Base-by-base conservation (phyloP, 352 stramenopile species). In the Phytophthora hybrid region DNA sequence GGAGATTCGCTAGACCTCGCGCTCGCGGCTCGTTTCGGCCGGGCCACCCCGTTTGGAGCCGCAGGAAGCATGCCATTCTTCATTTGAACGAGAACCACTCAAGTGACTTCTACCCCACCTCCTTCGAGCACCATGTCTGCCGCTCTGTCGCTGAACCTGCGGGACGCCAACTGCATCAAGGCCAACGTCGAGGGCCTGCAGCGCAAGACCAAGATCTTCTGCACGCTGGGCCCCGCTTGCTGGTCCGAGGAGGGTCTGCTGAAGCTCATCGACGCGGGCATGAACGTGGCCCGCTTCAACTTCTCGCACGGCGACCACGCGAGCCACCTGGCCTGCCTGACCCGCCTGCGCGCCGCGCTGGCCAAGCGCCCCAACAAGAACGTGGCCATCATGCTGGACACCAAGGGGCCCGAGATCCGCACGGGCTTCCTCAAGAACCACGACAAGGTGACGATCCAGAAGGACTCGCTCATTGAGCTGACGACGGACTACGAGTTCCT, bases 251-350 rank as follows among this genome's bases (percentile, higher is more conserved):
- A 97, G 56, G 95, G 77, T 57, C 85, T 99, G 39, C 94, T 95
- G 26, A 64, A 93, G 52, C 76, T 92, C 51, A 89, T 92, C 59
- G 84, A 92, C 67, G 81, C 79, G 52, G 97, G 97, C 72, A 98
- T 99, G 93, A 97, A 95, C 69, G 88, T 99, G 16, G 98, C 98
- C 81, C 89, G 98, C 49, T 87, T 99, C 65, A 99, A 99, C 84
- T 99, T 99, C 23, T 26, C 23, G 23, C 23, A 26, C 23, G 23
- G 23, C 23, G 23, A 26, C 23, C 23, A 26, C 23, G 23, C 23
- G 23, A 26, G 23, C 23, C 23, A 26, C 23, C 23, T 26, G 23
- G 23, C 23, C 23, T 26, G 23, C 23, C 23, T 26, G 23, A 26
- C 23, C 23, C 23, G 23, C 23, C 23, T 26, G 23, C 23, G 23